phyloP scores from a whole-genome alignment of 257 asterid genomes.

The Gentiana straminea region DNA sequence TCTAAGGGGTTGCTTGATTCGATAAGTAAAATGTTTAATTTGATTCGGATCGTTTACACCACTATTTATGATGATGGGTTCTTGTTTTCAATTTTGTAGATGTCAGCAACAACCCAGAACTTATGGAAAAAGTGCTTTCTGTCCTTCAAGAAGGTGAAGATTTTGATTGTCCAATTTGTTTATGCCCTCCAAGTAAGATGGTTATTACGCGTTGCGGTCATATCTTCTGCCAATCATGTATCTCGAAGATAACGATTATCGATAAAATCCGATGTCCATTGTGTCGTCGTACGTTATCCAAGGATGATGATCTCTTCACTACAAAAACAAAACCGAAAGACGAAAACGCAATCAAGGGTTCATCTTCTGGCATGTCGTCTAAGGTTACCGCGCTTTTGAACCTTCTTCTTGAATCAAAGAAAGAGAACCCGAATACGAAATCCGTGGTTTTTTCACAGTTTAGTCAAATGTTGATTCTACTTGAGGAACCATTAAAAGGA shows the following conservation, averaged over 20 bases:
- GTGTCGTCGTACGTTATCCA: slow-evolving; percentile 50
- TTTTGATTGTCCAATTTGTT: slow-evolving; percentile 67
- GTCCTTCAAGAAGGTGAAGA: slow-evolving; percentile 70
- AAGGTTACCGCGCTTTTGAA: slow-evolving; percentile 58
- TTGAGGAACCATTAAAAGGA: slow-evolving; percentile 52
- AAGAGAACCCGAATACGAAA: slow-evolving; percentile 35
- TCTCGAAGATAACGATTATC: slow-evolving; percentile 43
- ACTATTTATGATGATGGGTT: too few relatives aligned
- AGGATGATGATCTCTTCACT: slow-evolving; percentile 49
- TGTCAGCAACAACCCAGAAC: slow-evolving; percentile 53
- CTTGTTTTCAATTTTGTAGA: background rate
- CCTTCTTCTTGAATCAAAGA: slow-evolving; percentile 39
- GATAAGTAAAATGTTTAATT: too few relatives aligned
- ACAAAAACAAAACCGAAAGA: slow-evolving; percentile 42
- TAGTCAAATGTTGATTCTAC: slow-evolving; percentile 57
- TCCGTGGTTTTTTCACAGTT: slow-evolving; percentile 82
- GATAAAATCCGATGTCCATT: slow-evolving; percentile 63
- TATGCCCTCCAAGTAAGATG: slow-evolving; percentile 44
- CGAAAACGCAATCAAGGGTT: background rate
- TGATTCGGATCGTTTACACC: too few relatives aligned
- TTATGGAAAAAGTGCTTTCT: slow-evolving; percentile 44
- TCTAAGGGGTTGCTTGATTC: too few relatives aligned
- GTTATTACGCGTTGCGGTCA: slow-evolving; percentile 64
- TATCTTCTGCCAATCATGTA: slow-evolving; percentile 65
- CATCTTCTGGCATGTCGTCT: slow-evolving; percentile 31